Evolutionary conservation across 1,284 basidiomycete genomes (phyloP).

Genomic region (Ganoderma lucidum): DNA sequence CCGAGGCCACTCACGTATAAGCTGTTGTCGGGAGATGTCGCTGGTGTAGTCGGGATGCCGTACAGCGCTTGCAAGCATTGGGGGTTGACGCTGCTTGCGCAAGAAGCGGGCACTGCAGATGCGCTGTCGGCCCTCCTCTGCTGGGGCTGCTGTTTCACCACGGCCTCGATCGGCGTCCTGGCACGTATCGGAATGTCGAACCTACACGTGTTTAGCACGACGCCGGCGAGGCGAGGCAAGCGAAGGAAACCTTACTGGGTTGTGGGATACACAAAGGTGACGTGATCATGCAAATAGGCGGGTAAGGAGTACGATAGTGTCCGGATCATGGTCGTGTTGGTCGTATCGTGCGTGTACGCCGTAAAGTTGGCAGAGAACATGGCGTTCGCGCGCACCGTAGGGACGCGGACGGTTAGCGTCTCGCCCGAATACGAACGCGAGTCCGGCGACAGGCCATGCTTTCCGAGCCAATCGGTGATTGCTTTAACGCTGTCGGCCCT

Average conservation of each 20-base stretch:
- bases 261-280: slow-evolving; percentile 49
- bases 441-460: slow-evolving; percentile 42
- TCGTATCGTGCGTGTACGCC: slow-evolving; percentile 45
- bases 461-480: slow-evolving; percentile 47
- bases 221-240: not conserved
- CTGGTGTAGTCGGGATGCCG: slow-evolving; percentile 53
- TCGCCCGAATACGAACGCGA: slow-evolving; percentile 40
- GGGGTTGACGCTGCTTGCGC: slow-evolving; percentile 49
- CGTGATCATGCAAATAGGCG: slow-evolving; percentile 42
- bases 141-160: not conserved
- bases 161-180: not conserved
- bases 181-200: not conserved
- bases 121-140: not conserved
- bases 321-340: slow-evolving; percentile 41
- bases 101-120: slow-evolving; percentile 6
- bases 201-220: not conserved
- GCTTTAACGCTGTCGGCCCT: slow-evolving; percentile 42
- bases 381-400: slow-evolving; percentile 44
- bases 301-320: slow-evolving; percentile 52
- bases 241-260: slow-evolving; percentile 32
- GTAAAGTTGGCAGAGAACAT: slow-evolving; percentile 48
- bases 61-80: slow-evolving; percentile 60
- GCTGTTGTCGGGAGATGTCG: slow-evolving; percentile 49
- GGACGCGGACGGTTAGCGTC: slow-evolving; percentile 29
- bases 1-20: slow-evolving; percentile 64